Evolutionary conservation across 176 grass and related monocot genomes (phyloP), one percentile per base, ranked within the genome.

Genomic region (Areca catechu): DNA sequence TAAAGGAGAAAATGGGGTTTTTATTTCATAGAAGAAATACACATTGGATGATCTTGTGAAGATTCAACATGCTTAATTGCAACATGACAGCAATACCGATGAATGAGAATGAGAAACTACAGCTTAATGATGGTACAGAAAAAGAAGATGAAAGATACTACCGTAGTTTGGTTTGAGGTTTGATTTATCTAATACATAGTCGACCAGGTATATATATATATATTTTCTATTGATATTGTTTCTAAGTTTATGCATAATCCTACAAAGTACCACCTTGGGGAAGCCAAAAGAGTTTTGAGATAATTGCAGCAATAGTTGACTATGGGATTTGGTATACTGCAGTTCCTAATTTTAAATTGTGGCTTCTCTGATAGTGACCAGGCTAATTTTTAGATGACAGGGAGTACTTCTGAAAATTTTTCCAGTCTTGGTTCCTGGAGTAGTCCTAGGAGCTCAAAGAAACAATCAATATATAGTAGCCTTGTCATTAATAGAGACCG

Each of bases 141-240:
- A 9, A 18, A 2, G 24, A 4, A 2, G 49, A 51, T 5, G 10
- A 9, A 61, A 51, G 25, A 19, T 17, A 3, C 24, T 72, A 27
- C 6, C 15, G 20, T 21, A 72, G 37, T 2, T 51, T 72, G 18
- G 20, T 61, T 19, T 21, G 57, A 0, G 50, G 27, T 7, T 37
- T 72, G 15, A 72, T 72, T 2, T 72, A 61, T 53, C 53, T 72
- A 16, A 60, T 43, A 19, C 69, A 71, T 14, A 71, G 20, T 19
- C 6, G 50, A 19, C 27, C 22, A 3, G 49, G 64, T 25, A 25
- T 4, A 0, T 25, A n/a, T n/a, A n/a, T n/a, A n/a, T n/a, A n/a
- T 25, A 3, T 56, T 74, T 25, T 25, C 24, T 25, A 25, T 25
- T 25, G 24, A 4, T 25, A 4, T 25, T 25, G 24, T 25, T 25